Evolutionary conservation across 2,329 filamentous ascomycete genomes (phyloP).

Genomic region (Fusarium keratoplasticum): DNA sequence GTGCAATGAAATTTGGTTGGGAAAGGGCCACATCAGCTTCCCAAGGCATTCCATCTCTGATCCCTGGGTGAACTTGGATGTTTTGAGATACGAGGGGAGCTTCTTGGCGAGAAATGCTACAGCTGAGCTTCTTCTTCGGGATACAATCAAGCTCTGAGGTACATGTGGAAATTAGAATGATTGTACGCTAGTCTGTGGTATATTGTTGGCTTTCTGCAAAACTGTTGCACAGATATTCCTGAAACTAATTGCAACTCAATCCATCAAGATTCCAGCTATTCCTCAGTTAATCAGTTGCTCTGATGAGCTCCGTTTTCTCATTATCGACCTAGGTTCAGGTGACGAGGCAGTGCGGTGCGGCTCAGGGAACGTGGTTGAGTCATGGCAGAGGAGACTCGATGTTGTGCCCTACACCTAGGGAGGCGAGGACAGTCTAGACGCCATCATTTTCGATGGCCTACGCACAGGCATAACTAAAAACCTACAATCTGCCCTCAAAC

Average conservation of each 20-base stretch:
- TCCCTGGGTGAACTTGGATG: slow-evolving; percentile 17
- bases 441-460: neutral
- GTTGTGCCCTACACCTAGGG: neutral
- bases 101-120: slow-evolving; percentile 16
- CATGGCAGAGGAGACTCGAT: neutral
- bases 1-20: neutral
- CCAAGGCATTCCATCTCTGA: slow-evolving; percentile 7
- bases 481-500: neutral
- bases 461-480: neutral
- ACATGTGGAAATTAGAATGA: neutral
- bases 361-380: neutral
- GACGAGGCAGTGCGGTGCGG: neutral
- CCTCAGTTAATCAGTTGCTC: neutral
- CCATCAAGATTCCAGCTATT: neutral
- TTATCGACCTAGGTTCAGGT: neutral
- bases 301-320: neutral
- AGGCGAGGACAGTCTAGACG: neutral
- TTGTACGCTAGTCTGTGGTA: neutral
- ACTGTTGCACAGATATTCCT: neutral
- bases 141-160: slow-evolving; percentile 2
- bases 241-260: neutral
- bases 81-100: slow-evolving; percentile 18
- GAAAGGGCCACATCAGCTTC: slow-evolving; percentile 10
- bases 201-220: neutral
- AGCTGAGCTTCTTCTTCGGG: slow-evolving; percentile 9